These are phyloP conservation scores for Tylopilus rubrobrunneus DNA, from an alignment of 768 basidiomycete species.

Conservation along the genomic window DNA sequence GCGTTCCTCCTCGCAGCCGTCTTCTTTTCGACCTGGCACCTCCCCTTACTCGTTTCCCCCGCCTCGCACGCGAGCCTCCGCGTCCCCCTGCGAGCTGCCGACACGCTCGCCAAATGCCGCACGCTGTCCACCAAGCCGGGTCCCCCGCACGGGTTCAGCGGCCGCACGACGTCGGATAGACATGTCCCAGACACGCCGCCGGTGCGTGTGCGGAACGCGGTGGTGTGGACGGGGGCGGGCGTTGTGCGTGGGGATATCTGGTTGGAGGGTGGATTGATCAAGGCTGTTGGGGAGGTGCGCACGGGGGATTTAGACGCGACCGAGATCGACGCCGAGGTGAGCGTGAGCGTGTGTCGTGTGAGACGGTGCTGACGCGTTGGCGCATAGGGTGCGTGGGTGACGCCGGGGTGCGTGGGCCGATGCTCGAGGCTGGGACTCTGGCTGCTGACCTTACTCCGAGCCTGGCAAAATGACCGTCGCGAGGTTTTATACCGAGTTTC, in stretches of 20 bases:
- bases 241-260: slow-evolving; percentile 57
- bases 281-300: slow-evolving; percentile 41
- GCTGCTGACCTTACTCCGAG: neutral
- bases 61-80: neutral
- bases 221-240: slow-evolving; percentile 79
- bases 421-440: neutral
- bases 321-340: slow-evolving; percentile 41
- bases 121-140: slow-evolving; percentile 40
- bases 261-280: slow-evolving; percentile 61
- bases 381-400: slow-evolving; percentile 59
- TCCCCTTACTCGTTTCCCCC: slow-evolving; percentile 1
- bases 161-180: slow-evolving; percentile 52
- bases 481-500: slow-evolving; percentile 56
- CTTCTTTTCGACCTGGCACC: slow-evolving; percentile 10
- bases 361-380: neutral
- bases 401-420: slow-evolving; percentile 37
- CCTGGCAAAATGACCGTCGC: slow-evolving; percentile 33
- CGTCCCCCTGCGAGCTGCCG: slow-evolving; percentile 20
- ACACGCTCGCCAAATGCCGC: slow-evolving; percentile 44
- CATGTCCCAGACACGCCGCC: slow-evolving; percentile 50
- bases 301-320: slow-evolving; percentile 15
- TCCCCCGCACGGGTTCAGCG: slow-evolving; percentile 42
- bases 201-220: slow-evolving; percentile 61
- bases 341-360: neutral
- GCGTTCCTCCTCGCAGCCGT: slow-evolving; percentile 14